These are phyloP conservation scores for Platanus orientalis DNA, from an alignment of 164 flowering plant species.

Conservation along the genomic window DNA sequence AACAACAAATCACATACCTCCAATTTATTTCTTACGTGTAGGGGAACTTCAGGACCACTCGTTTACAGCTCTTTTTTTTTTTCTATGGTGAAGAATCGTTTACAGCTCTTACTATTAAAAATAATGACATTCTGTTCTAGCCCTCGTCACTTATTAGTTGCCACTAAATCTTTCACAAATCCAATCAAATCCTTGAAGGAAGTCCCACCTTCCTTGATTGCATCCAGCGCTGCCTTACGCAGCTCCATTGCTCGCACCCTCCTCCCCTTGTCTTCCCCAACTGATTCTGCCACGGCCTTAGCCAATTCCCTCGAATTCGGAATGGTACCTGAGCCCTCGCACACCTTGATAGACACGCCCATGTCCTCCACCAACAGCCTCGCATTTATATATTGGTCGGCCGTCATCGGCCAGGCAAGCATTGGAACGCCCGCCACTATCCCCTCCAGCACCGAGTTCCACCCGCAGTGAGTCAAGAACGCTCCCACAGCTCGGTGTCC, in stretches of 20 bases:
- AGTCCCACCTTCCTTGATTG: conserved; percentile 13
- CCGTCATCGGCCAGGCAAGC: conserved; percentile 32
- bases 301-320: conserved; percentile 13
- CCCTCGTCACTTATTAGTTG: too few species aligned
- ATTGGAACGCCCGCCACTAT: conserved; percentile 21
- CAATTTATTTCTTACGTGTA: too few species aligned
- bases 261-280: not conserved
- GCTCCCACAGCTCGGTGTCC: conserved; percentile 23
- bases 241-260: conserved; percentile 11
- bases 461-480: conserved; percentile 35
- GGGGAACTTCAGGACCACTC: too few species aligned
- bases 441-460: conserved; percentile 35
- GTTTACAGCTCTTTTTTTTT: too few species aligned
- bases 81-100: too few species aligned
- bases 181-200: conserved; percentile 9
- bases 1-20: too few species aligned
- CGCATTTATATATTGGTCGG: conserved; percentile 25
- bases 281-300: conserved; percentile 4
- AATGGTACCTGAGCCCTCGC: conserved; percentile 20
- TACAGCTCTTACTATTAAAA: too few species aligned
- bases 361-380: conserved; percentile 30
- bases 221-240: not conserved
- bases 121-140: too few species aligned
- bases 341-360: conserved; percentile 26
- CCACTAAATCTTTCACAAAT: conserved; percentile 11